Evolutionary conservation across 176 grass and related monocot genomes (phyloP).

Genomic region (Triticum turgidum): DNA sequence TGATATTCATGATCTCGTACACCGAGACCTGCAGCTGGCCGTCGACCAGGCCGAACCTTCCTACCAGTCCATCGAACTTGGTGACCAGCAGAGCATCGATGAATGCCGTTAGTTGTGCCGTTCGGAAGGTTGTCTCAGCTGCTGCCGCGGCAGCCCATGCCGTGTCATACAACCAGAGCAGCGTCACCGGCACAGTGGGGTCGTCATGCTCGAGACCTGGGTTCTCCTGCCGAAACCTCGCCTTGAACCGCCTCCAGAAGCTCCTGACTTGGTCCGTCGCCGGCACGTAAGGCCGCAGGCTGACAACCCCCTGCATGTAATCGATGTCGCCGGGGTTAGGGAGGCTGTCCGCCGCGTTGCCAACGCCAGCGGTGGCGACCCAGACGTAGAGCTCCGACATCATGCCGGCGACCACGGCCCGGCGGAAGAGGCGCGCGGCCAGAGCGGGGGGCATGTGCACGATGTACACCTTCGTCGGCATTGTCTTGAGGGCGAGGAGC

Average conservation of each 20-base stretch:
- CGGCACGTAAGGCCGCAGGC: neutral
- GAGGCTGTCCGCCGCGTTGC: neutral
- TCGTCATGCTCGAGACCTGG: neutral
- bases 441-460: slow-evolving; percentile 33
- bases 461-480: slow-evolving; percentile 57
- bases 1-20: slow-evolving; percentile 71
- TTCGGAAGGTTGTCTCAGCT: slow-evolving; percentile 33
- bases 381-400: slow-evolving; percentile 49
- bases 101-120: neutral
- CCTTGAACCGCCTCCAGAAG: slow-evolving; percentile 45
- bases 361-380: slow-evolving; percentile 41
- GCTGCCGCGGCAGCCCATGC: slow-evolving; percentile 48
- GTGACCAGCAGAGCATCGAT: slow-evolving; percentile 41
- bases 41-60: slow-evolving; percentile 52
- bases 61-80: slow-evolving; percentile 57
- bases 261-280: neutral
- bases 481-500: slow-evolving; percentile 31
- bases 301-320: too few species aligned
- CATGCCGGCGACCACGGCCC: slow-evolving; percentile 36
- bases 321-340: too few species aligned
- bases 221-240: slow-evolving; percentile 25
- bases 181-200: neutral
- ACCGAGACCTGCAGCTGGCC: slow-evolving; percentile 50
- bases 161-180: slow-evolving; percentile 58
- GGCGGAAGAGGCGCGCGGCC: slow-evolving; percentile 37